A percentile compares a stretch with the other conserved stretches of the same genome.
Evolutionary conservation across 306 rosid species (phyloP).

Genomic region (cucumber (Cucumis sativus)): DNA sequence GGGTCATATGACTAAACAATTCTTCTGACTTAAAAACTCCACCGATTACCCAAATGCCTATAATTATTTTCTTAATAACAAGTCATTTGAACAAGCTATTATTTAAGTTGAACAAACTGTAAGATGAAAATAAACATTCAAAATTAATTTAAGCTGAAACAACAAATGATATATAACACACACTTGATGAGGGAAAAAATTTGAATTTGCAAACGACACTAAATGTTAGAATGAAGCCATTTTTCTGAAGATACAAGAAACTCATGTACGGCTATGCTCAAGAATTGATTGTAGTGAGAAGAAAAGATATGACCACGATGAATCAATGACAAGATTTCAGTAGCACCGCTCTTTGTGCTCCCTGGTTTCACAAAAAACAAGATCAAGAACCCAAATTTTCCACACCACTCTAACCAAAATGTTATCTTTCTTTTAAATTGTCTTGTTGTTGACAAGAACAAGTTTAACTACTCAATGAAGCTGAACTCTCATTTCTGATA

Average conservation of each 20-base stretch:
- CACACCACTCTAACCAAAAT: not conserved
- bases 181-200: not conserved
- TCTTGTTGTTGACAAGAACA: not conserved
- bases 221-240: not conserved
- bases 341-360: not conserved
- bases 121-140: not conserved
- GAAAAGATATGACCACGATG: not conserved
- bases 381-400: not conserved
- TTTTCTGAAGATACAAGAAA: not conserved
- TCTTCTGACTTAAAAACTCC: too few species aligned
- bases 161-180: not conserved
- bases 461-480: not conserved
- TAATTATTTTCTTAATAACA: not conserved
- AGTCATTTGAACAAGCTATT: not conserved
- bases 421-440: not conserved
- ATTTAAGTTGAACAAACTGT: not conserved
- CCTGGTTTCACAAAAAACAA: not conserved
- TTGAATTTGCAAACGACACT: not conserved
- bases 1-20: too few species aligned
- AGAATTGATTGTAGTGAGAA: not conserved
- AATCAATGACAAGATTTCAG: not conserved
- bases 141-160: not conserved
- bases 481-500: not conserved
- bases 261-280: not conserved
- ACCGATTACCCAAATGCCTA: too few species aligned